phyloP scores from a whole-genome alignment of 2,329 filamentous ascomycete species.

The Monosporascus sp. region DNA sequence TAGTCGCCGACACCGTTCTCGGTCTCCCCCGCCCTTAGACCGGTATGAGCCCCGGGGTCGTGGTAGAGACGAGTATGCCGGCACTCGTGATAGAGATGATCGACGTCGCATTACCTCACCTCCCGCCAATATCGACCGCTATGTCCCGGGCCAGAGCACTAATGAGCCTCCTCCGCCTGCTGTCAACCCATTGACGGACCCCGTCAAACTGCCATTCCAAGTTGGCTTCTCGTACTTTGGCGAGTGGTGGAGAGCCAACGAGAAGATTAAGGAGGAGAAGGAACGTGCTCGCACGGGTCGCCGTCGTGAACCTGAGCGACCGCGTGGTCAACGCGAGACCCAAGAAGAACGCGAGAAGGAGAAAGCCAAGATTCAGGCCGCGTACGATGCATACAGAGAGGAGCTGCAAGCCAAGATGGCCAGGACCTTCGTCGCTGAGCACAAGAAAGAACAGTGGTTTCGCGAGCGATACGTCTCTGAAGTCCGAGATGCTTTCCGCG shows the following conservation, averaged over 20 bases:
- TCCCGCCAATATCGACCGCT: conserved; percentile 74
- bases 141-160: conserved; percentile 69
- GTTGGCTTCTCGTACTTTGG: conserved; percentile 83
- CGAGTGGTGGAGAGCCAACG: conserved; percentile 81
- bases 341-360: conserved; percentile 75
- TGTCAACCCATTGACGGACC: conserved; percentile 66
- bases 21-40: conserved; percentile 67
- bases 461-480: conserved; percentile 88
- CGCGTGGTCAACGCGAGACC: conserved; percentile 55
- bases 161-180: conserved; percentile 42
- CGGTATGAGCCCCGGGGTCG: conserved; percentile 69
- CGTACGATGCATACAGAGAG: conserved; percentile 63
- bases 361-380: conserved; percentile 68
- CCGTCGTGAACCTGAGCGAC: conserved; percentile 57
- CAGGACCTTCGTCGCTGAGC: conserved; percentile 79
- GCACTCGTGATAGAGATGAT: conserved; percentile 48
- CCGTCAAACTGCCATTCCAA: conserved; percentile 68
- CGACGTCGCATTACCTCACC: conserved; percentile 56
- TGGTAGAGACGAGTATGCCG: conserved; percentile 61
- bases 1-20: conserved; percentile 56
- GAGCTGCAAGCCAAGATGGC: conserved; percentile 75
- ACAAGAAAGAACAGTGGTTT: conserved; percentile 98
- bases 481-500: conserved; percentile 68
- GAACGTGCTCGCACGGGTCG: conserved; percentile 66
- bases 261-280: conserved; percentile 76